Conservation (phyloP, 345 rosid species). For the Bruguiera gymnorhiza region DNA sequence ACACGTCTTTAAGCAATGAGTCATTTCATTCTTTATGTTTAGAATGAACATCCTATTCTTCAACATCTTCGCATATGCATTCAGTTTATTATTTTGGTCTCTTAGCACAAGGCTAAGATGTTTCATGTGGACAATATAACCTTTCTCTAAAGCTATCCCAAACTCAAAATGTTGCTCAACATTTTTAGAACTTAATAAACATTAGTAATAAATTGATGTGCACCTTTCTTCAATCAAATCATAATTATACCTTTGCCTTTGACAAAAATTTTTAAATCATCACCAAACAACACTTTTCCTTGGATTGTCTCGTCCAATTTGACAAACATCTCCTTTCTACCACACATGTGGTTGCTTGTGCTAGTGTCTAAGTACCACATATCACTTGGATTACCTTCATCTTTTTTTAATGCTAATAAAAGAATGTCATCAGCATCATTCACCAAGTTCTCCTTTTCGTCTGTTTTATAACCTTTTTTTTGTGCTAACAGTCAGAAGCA, state of each 20-base stretch:
- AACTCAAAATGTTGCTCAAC: background rate
- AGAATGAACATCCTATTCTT: background rate
- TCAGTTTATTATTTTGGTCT: no score
- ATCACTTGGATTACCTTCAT: background rate
- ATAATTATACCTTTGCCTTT: slow-evolving; percentile 1
- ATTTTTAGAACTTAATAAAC: background rate
- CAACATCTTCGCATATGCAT: background rate
- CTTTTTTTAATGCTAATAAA: background rate
- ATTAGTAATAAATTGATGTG: background rate
- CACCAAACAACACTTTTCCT: background rate
- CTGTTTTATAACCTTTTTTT: background rate
- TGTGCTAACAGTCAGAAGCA: background rate
- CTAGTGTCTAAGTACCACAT: slow-evolving; percentile 4
- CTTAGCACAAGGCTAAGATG: background rate
- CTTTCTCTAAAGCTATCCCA: background rate
- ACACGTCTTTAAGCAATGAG: no score
- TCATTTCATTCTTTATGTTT: no score
- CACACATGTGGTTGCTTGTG: background rate
- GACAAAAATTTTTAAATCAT: slow-evolving; percentile 6
- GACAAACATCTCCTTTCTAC: background rate
- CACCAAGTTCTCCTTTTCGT: background rate
- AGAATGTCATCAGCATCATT: background rate
- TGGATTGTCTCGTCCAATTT: background rate
- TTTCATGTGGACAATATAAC: background rate
- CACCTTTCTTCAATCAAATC: background rate